These are phyloP conservation scores for Pseudocercospora eumusae DNA, from an alignment of 2,329 filamentous ascomycete genomes.

Conservation along the genomic window DNA sequence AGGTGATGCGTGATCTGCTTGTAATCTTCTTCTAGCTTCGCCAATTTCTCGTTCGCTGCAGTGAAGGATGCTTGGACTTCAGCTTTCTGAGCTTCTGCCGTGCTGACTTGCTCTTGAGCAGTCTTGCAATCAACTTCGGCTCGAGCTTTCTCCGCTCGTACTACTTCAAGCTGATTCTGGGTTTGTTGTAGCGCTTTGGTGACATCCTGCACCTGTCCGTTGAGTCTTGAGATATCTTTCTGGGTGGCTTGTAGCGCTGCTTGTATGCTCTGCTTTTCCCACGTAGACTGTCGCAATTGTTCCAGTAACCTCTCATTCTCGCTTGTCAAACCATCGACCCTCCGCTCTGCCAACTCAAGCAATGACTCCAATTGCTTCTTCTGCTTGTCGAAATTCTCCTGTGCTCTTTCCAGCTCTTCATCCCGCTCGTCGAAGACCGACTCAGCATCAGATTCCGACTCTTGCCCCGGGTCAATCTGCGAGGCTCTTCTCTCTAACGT, in stretches of 20 bases:
- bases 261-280: constrained; percentile 24
- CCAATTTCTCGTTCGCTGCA: constrained; percentile 21
- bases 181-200: constrained; percentile 20
- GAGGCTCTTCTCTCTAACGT: constrained; percentile 16
- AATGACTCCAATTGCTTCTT: constrained; percentile 34
- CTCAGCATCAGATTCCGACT: constrained; percentile 36
- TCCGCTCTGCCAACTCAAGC: constrained; percentile 39
- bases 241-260: constrained; percentile 20
- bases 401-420: constrained; percentile 36
- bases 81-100: constrained; percentile 21
- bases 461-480: constrained; percentile 27
- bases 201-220: constrained; percentile 21
- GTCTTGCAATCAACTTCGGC: constrained; percentile 16
- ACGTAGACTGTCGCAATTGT: constrained; percentile 14
- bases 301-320: constrained; percentile 36
- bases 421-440: constrained; percentile 36
- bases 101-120: constrained; percentile 17
- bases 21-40: constrained; percentile 29
- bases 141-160: constrained; percentile 19
- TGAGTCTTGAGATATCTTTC: constrained; percentile 12
- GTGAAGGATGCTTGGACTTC: constrained; percentile 20
- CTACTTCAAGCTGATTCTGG: constrained; percentile 16
- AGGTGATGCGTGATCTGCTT: constrained; percentile 25
- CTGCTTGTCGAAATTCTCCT: constrained; percentile 33
- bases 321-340: constrained; percentile 37